These are phyloP conservation scores for Cutaneotrichosporon cyanovorans DNA, from an alignment of 1,284 basidiomycete species.

Conservation along the genomic window DNA sequence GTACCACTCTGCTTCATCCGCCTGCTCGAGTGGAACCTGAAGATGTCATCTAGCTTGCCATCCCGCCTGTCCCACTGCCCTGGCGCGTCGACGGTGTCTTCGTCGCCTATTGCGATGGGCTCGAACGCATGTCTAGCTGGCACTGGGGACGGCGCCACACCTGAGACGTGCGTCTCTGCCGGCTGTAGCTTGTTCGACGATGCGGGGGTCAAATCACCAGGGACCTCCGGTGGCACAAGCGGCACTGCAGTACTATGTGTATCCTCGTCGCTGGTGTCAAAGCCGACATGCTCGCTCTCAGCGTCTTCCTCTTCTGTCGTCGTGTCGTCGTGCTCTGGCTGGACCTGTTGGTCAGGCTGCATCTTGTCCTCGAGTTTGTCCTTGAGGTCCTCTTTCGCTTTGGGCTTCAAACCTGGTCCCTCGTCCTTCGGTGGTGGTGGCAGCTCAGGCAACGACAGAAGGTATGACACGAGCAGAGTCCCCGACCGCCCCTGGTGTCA, in stretches of 20 bases:
- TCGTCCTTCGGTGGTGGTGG: conserved; percentile 48
- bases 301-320: neutral
- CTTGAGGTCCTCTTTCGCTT: neutral
- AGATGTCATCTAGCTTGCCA: conserved; percentile 34
- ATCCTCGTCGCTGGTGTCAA: conserved; percentile 3
- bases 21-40: conserved; percentile 35
- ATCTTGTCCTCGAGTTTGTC: conserved; percentile 1
- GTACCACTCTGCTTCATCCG: conserved; percentile 38
- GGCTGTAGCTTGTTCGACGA: neutral
- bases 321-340: neutral
- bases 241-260: neutral
- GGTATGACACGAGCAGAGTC: conserved; percentile 69
- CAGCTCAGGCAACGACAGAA: conserved; percentile 55
- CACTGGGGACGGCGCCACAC: neutral
- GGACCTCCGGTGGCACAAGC: neutral
- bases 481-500: conserved; percentile 61
- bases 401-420: neutral
- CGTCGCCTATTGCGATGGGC: conserved; percentile 34
- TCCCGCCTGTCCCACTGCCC: conserved; percentile 33
- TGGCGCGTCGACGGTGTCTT: conserved; percentile 7
- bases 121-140: conserved; percentile 10
- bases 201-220: too few relatives aligned
- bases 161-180: neutral
- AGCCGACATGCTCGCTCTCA: neutral
- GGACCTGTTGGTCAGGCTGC: too few relatives aligned